Evolutionary conservation across 140 eudicot species (phyloP).

Genomic region (Senecio squalidus): DNA sequence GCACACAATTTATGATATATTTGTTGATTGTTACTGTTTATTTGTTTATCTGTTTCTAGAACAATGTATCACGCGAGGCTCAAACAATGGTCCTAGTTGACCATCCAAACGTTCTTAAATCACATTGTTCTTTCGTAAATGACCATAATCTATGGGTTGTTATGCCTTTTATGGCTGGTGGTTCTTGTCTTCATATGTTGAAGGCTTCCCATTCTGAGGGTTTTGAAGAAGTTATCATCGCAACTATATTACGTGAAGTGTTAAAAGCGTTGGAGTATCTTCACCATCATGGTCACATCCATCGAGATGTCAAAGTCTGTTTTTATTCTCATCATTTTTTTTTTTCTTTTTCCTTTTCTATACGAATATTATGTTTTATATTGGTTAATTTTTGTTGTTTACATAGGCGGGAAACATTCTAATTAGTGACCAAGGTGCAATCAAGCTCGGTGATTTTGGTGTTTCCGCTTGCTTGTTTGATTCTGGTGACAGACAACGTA

Average conservation of each 20-base stretch:
- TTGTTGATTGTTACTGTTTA: neutral
- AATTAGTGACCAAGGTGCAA: constrained; percentile 57
- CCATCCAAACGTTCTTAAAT: constrained; percentile 69
- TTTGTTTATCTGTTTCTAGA: constrained; percentile 25
- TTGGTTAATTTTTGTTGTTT: constrained; percentile 6
- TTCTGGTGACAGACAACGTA: constrained; percentile 75
- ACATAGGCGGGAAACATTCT: constrained; percentile 75
- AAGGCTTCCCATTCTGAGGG: constrained; percentile 75
- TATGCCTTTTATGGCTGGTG: constrained; percentile 91
- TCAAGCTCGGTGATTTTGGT: constrained; percentile 85
- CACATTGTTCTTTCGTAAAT: constrained; percentile 75
- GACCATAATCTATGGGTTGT: constrained; percentile 78
- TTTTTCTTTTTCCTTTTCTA: neutral
- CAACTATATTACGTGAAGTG: constrained; percentile 80
- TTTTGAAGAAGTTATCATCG: constrained; percentile 76
- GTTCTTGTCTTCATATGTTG: constrained; percentile 80
- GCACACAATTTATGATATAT: constrained; percentile 2
- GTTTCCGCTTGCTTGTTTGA: constrained; percentile 90
- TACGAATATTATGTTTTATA: constrained; percentile 3
- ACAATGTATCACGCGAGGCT: constrained; percentile 64
- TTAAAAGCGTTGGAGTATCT: constrained; percentile 86
- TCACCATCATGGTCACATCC: constrained; percentile 90
- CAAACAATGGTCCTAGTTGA: constrained; percentile 79
- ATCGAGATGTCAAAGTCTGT: constrained; percentile 76
- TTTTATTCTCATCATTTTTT: constrained; percentile 10